Percentiles rank a stretch among this genome's conserved stretches.
These are phyloP conservation scores for Amoebophrya sp. DNA, from an alignment of 169 alveolate genomes.

Conservation along the genomic window DNA sequence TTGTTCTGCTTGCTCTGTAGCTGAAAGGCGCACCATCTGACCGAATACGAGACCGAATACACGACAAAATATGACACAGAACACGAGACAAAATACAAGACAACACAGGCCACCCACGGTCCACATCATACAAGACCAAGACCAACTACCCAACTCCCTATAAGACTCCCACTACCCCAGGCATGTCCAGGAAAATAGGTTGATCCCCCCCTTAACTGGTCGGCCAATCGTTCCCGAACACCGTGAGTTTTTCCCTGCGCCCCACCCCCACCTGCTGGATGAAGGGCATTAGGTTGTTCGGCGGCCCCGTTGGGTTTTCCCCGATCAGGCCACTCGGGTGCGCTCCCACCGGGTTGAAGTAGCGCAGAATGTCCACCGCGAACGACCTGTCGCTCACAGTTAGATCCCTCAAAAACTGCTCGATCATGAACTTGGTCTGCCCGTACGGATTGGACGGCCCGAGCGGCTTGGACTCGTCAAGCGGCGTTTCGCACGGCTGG, in stretches of 20 bases:
- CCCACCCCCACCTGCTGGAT: slow-evolving; percentile 61
- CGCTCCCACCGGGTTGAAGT: slow-evolving; percentile 86
- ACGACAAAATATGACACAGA: too few species aligned
- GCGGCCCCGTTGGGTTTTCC: slow-evolving; percentile 70
- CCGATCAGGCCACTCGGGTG: slow-evolving; percentile 75
- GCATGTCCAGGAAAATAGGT: too few species aligned
- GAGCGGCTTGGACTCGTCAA: slow-evolving; percentile 41
- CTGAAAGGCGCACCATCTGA: too few species aligned
- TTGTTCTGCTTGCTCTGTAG: too few species aligned
- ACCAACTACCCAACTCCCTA: too few species aligned
- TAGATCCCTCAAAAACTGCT: slow-evolving; percentile 46
- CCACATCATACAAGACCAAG: too few species aligned
- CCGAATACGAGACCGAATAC: too few species aligned
- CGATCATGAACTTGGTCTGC: slow-evolving; percentile 64
- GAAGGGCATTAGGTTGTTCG: slow-evolving; percentile 72
- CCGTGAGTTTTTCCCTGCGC: slow-evolving; percentile 24
- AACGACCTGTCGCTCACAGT: slow-evolving; percentile 20
- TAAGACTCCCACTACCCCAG: too few species aligned
- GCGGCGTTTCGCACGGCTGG: slow-evolving; percentile 49
- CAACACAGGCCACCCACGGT: too few species aligned
- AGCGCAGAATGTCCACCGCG: slow-evolving; percentile 46
- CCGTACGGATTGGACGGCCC: slow-evolving; percentile 79
- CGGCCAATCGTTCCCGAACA: slow-evolving; percentile 77
- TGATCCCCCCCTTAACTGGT: too few species aligned
- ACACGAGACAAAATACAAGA: too few species aligned